Conservation (phyloP, 768 basidiomycete genomes). For the Suillus spraguei region DNA sequence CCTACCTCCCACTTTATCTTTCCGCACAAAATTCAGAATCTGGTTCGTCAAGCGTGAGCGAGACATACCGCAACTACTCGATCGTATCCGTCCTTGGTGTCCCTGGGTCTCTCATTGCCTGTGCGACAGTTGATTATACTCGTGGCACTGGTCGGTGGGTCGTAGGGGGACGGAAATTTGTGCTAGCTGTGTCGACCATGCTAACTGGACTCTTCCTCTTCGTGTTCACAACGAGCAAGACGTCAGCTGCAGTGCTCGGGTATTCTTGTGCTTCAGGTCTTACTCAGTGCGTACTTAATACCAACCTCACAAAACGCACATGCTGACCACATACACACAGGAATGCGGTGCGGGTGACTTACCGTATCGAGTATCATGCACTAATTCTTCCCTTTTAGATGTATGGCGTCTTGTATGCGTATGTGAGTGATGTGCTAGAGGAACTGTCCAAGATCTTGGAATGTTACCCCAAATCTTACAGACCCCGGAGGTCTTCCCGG, state of each 20-base stretch:
- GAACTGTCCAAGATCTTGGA: not conserved
- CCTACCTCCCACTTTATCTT: constrained; percentile 54
- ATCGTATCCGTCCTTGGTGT: constrained; percentile 50
- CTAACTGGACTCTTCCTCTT: constrained; percentile 52
- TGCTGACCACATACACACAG: constrained; percentile 14
- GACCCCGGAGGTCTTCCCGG: constrained; percentile 62
- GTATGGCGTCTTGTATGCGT: constrained; percentile 58
- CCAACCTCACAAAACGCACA: not conserved
- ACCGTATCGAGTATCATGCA: not conserved
- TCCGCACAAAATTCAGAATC: constrained; percentile 33
- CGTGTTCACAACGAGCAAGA: constrained; percentile 51
- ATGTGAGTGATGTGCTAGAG: constrained; percentile 20
- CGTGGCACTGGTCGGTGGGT: constrained; percentile 34
- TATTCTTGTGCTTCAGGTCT: constrained; percentile 47
- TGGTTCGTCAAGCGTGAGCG: constrained; percentile 23
- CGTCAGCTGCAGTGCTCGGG: constrained; percentile 41
- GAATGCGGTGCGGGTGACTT: constrained; percentile 37
- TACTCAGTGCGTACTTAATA: constrained; percentile 37
- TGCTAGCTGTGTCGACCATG: constrained; percentile 47
- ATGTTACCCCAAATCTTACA: not conserved
- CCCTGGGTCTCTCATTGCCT: constrained; percentile 50
- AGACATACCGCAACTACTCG: constrained; percentile 50
- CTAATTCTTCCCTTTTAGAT: constrained; percentile 31
- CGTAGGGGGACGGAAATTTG: constrained; percentile 48
- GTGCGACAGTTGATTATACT: constrained; percentile 47